These are phyloP conservation scores for Phytophthora megakarya DNA, from an alignment of 352 stramenopile species.

Conservation along the genomic window DNA sequence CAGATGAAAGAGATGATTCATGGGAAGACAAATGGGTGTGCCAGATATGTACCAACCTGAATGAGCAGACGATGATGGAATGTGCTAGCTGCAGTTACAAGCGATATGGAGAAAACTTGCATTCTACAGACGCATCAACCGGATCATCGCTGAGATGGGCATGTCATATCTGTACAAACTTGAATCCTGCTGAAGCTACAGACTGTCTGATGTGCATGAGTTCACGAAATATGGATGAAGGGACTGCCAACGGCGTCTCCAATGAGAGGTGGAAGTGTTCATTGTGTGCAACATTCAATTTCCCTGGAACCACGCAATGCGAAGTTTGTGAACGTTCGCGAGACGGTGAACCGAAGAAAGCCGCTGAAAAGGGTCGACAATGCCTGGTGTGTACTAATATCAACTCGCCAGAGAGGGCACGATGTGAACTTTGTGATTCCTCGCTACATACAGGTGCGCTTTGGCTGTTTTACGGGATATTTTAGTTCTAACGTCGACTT, in stretches of 20 bases:
- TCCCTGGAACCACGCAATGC: constrained; percentile 18
- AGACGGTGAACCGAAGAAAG: constrained; percentile 4
- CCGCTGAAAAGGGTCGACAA: constrained; percentile 26
- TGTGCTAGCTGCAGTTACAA: constrained; percentile 28
- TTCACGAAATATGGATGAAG: constrained; percentile 1
- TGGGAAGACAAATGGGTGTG: constrained; percentile 39
- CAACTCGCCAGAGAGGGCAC: constrained; percentile 37
- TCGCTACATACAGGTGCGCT: constrained; percentile 23
- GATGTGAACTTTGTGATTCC: constrained; percentile 65
- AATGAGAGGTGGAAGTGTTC: constrained; percentile 29
- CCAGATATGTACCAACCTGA: constrained; percentile 37
- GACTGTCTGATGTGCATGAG: constrained; percentile 32
- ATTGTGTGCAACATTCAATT: constrained; percentile 32
- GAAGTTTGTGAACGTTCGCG: constrained; percentile 29
- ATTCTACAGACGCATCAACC: neutral
- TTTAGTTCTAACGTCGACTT: constrained; percentile 3
- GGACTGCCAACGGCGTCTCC: neutral
- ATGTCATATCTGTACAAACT: constrained; percentile 36
- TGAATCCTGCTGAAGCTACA: constrained; percentile 24
- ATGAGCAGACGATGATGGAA: constrained; percentile 21
- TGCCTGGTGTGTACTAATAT: constrained; percentile 68
- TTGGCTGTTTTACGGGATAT: neutral
- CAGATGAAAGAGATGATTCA: constrained; percentile 3
- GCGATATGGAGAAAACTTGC: constrained; percentile 7
- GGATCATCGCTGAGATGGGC: constrained; percentile 27